Evolutionary conservation across 2,329 filamentous ascomycete genomes (phyloP), one percentile per base, ranked within the genome.

Genomic region (Aaosphaeria arxii): DNA sequence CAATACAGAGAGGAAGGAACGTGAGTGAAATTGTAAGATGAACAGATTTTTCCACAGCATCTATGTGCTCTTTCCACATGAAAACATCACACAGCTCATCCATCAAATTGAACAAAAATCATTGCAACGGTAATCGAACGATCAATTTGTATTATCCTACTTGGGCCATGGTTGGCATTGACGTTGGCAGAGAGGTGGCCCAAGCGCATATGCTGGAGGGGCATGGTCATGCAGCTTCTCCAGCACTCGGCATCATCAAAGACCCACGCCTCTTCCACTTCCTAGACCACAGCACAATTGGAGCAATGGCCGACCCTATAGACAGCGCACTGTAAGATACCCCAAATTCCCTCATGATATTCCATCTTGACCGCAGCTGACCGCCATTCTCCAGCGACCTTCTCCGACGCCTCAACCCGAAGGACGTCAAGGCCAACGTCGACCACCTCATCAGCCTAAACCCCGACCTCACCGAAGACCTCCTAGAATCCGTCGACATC

Each of bases 401-500:
- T 69, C 92, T 99, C 74, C 92, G 94, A 63, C 94, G 94, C 56
- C 87, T 99, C 54, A 95, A 96, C 76, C 94, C 94, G 40, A 95
- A 95, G 71, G 84, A 94, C 74, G 96, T 92, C 47, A 82, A 91
- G 65, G 74, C 82, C 53, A 95, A 99, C 77, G 88, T 99, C 63
- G 86, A 88, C 74, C 82, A 86, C 64, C 91, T 99, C 69, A 94
- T 96, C 73, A 78, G 81, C 48, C 86, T 99, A 55, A 88, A 91
- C 40, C 94, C 94, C 11, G 87, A 92, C 61, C 86, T 99, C 51
- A 94, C 92, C 65, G 94, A 99, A 79, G 94, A 99, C 71, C 89
- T 99, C 40, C 89, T 99, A 57, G 94, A 92, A 57, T 96, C 92
- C 28, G 94, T 99, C 61, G 94, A 99, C 74, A 92, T 97, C 72